Base-by-base conservation (phyloP, 805 yeast species). In the Metschnikowia gruessii region DNA sequence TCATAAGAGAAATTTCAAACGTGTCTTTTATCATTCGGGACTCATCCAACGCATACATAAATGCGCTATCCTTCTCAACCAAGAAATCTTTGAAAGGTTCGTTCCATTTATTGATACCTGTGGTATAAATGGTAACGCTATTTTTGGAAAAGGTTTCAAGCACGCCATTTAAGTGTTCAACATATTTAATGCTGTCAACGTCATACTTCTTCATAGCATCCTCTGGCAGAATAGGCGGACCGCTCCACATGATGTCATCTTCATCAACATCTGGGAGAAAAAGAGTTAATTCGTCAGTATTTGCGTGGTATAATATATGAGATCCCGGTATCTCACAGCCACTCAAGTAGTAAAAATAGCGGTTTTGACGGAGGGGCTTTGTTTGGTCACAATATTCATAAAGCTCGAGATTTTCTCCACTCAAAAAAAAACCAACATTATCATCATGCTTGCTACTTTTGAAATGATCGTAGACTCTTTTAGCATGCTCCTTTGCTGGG, bases 201-300 rank as follows among this genome's bases (percentile, higher is more conserved):
- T 92, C 96, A 56, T 68, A 92, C 50, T 72, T 75, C 17, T 70
- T 61, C 40, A 64, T 44, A 0, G 97, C 97, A 16, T 84, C 82
- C 39, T 83, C 83, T 3, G 75, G 52, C 33, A 80, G 69, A 43
- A 88, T 52, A 4, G 99, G 99, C 65, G 85, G 60, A 0, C 99
- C 99, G 48, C 94, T 83, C 99, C 99, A 92, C 89, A 94, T 85
- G 35, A 92, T 85, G 61, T 88, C 97, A 37, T 94, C 98, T 36
- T 76, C 68, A 60, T 90, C 96, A 33, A 92, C 74, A 43, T 85
- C 79, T 1, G 98, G 97, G 42, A 94, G 71, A 59, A 85, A 92
- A 21, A 92, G 69, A 0, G 83, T 80, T 50, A 89, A 72, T 43
- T 79, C 74, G 37, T 83, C 87, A 6, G 64, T 55, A 3, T 54